Conservation (phyloP, 2,329 filamentous ascomycete species). For the Alternaria triticimaculans region DNA sequence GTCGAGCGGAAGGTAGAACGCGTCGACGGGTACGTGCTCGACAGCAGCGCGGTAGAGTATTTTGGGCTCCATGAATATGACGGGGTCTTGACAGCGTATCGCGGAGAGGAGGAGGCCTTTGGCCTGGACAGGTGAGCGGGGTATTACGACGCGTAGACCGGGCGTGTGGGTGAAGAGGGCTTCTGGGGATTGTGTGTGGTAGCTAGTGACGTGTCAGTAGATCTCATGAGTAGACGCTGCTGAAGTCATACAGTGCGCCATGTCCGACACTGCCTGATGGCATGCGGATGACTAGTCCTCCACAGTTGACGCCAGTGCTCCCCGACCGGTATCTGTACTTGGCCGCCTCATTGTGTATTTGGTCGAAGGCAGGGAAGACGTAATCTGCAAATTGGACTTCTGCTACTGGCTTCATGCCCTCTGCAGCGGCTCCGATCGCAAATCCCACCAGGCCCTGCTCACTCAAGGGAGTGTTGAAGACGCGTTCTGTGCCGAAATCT, state of each 20-base stretch:
- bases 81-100: slow-evolving; percentile 78
- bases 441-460: slow-evolving; percentile 97
- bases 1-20: slow-evolving; percentile 83
- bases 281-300: slow-evolving; percentile 88
- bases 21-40: slow-evolving; percentile 82
- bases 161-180: slow-evolving; percentile 87
- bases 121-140: slow-evolving; percentile 83
- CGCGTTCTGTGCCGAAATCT: slow-evolving; percentile 83
- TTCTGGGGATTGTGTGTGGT: slow-evolving; percentile 91
- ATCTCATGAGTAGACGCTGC: no score
- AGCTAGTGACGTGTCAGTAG: slow-evolving; percentile 48
- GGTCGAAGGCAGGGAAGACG: slow-evolving; percentile 90
- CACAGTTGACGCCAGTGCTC: slow-evolving; percentile 60
- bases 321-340: slow-evolving; percentile 83
- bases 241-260: slow-evolving; percentile 67
- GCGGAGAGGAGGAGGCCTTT: slow-evolving; percentile 86
- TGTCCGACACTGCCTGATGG: slow-evolving; percentile 89
- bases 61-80: slow-evolving; percentile 94
- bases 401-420: slow-evolving; percentile 90
- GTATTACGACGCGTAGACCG: slow-evolving; percentile 83
- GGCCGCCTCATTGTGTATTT: slow-evolving; percentile 91
- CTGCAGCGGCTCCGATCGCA: slow-evolving; percentile 85
- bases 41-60: slow-evolving; percentile 89
- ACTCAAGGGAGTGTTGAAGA: slow-evolving; percentile 94
- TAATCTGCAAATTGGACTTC: slow-evolving; percentile 98